Base-by-base conservation (phyloP, 352 stramenopile genomes). In the Phytopythium cucurbitacearum region DNA sequence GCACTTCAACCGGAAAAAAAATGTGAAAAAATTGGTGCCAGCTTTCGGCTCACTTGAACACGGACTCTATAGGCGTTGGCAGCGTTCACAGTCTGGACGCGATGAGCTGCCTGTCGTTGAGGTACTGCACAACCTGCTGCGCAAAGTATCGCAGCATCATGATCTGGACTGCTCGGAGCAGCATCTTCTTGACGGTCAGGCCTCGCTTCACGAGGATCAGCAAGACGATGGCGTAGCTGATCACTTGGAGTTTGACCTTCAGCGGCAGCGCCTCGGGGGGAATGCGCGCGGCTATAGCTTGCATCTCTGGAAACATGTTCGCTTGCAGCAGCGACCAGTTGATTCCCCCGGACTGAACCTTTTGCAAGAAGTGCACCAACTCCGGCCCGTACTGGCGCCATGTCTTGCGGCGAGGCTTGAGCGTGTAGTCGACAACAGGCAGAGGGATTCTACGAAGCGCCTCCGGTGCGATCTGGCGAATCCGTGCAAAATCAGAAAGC, bases 381-480 rank as follows among this genome's bases (percentile, higher is more conserved):
- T 91, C 77, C 5, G 60, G 57, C 11, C 74, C 50, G 48, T 88
- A 76, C 12, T 67, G 64, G 41, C 60, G 61, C 67, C 69, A 85
- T 3, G 72, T 64, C 2, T 60, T 66, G 32, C 77, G 71, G n/a
- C 61, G 77, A 3, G 80, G 80, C 9, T 71, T 61, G 8, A 84
- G 48, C 9, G 73, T 85, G 57, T 76, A 91, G 49, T 83, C 73
- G 7, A 89, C 62, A 41, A 91, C 73, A 12, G 80, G 80, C 38
- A 91, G 53, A 2, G 65, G 62, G 32, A 91, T 64, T 32, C 80
- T 76, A 13, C 60, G 61, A 36, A 91, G 63, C 34, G 73, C 64
- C 7, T 48, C 49, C 1, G 80, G 71, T 7, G 73, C 51, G 3
- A 81, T 28, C 43, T 69, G 69, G 9, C 76, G 75, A 42, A 91